phyloP scores from a whole-genome alignment of 495 filamentous ascomycete genomes.

The Penicillium silybi region DNA sequence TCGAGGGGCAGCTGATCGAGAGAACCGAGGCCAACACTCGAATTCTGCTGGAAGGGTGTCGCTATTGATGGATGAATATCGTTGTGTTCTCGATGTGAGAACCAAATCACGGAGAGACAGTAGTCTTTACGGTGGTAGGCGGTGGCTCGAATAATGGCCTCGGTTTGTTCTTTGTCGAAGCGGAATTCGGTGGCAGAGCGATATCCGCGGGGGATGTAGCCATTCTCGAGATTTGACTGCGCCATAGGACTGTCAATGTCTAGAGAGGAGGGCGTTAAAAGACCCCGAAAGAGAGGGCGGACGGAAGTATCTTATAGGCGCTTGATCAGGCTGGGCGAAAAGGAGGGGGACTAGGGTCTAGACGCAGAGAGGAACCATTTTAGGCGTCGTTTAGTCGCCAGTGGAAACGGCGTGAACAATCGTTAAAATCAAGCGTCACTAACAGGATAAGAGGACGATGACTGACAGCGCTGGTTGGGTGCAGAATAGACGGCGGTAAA shows the following conservation, averaged over 20 bases:
- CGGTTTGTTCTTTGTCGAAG: constrained; percentile 22
- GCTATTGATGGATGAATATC: constrained; percentile 25
- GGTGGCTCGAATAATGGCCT: constrained; percentile 26
- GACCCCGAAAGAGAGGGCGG: constrained; percentile 8
- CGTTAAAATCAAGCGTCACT: constrained; percentile 2
- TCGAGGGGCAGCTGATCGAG: constrained; percentile 35
- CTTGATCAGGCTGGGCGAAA: constrained; percentile 5
- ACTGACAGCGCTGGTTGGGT: not conserved
- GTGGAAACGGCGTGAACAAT: constrained; percentile 5
- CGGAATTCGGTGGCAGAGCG: constrained; percentile 15
- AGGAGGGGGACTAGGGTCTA: not conserved
- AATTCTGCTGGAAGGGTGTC: constrained; percentile 28
- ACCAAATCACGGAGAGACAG: constrained; percentile 32
- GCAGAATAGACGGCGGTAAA: constrained; percentile 3
- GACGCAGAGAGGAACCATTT: constrained; percentile 9
- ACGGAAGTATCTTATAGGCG: constrained; percentile 20
- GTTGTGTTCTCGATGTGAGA: constrained; percentile 20
- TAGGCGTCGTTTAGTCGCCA: constrained; percentile 8
- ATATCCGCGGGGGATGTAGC: constrained; percentile 15
- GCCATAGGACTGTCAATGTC: no score
- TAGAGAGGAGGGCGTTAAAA: no score
- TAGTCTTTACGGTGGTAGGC: constrained; percentile 35
- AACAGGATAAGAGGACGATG: constrained; percentile 5
- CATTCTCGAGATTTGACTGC: constrained; percentile 13
- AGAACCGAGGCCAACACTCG: constrained; percentile 22